These are phyloP conservation scores for Cyanidioschyzon merolae DNA, from an alignment of 23 red algal genomes.

Conservation along the genomic window DNA sequence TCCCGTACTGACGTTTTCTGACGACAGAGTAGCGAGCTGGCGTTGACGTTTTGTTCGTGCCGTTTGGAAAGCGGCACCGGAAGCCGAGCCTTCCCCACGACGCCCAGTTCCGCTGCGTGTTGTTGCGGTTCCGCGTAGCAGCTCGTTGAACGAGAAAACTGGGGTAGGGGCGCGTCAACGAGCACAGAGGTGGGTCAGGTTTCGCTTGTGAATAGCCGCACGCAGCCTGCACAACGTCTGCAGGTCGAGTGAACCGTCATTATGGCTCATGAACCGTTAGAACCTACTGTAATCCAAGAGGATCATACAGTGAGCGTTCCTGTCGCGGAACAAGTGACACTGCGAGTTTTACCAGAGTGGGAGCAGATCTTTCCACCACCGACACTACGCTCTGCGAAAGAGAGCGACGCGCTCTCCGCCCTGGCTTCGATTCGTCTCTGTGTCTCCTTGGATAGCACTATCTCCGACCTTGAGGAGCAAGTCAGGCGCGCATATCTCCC, in stretches of 20 bases:
- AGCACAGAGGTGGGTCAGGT: too few relatives aligned
- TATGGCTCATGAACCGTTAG: not conserved
- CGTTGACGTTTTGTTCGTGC: too few relatives aligned
- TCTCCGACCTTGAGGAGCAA: not conserved
- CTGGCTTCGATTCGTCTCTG: not conserved
- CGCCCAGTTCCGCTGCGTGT: too few relatives aligned
- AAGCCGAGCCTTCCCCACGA: too few relatives aligned
- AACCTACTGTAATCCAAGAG: not conserved
- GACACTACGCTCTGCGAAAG: not conserved
- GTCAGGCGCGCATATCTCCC: not conserved
- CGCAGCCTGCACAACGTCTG: too few relatives aligned
- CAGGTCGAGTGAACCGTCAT: not conserved
- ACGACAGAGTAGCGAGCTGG: too few relatives aligned
- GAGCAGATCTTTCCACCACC: not conserved
- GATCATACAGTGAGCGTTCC: not conserved
- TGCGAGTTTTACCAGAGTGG: not conserved
- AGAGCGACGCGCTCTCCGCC: not conserved
- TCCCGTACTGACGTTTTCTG: too few relatives aligned
- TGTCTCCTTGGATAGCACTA: not conserved
- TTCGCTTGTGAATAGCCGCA: too few relatives aligned
- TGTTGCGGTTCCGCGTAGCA: too few relatives aligned
- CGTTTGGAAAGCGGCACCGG: too few relatives aligned
- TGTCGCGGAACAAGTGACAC: not conserved
- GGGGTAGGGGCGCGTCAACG: too few relatives aligned
- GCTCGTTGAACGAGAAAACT: too few relatives aligned